Evolutionary conservation across 352 stramenopile species (phyloP).

Genomic region (Thalassiosira ordinaria): DNA sequence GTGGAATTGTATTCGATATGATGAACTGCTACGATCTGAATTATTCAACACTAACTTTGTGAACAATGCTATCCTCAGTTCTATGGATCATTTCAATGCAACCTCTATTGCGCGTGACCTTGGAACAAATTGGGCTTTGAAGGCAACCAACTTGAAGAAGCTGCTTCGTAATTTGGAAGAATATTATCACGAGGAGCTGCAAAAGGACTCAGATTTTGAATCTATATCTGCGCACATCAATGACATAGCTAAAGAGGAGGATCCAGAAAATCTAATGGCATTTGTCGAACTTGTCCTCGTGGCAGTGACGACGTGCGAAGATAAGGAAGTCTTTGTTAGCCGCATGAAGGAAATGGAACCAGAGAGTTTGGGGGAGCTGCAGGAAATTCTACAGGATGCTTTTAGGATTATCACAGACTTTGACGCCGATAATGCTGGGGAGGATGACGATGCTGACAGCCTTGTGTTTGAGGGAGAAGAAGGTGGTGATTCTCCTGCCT

Average conservation of each 20-base stretch:
- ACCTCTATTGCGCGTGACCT: conserved; percentile 80
- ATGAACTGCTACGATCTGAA: background rate
- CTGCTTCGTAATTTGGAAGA: conserved; percentile 79
- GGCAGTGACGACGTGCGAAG: conserved; percentile 71
- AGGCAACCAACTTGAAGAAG: conserved; percentile 80
- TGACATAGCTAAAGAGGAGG: conserved; percentile 58
- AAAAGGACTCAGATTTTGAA: conserved; percentile 73
- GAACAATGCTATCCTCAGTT: conserved; percentile 15
- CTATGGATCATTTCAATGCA: conserved; percentile 79
- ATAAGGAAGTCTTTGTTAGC: conserved; percentile 70
- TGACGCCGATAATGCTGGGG: conserved; percentile 51
- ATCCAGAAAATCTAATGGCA: conserved; percentile 59
- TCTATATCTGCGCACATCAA: conserved; percentile 56
- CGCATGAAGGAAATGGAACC: conserved; percentile 76
- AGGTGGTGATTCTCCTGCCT: conserved; percentile 25
- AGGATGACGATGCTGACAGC: conserved; percentile 68
- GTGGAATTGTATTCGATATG: conserved; percentile 35
- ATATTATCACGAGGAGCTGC: conserved; percentile 76
- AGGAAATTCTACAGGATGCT: conserved; percentile 73
- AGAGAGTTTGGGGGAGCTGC: conserved; percentile 71
- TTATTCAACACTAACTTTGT: conserved; percentile 10
- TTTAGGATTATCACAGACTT: conserved; percentile 62
- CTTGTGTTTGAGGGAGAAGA: conserved; percentile 67
- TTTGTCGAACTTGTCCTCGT: conserved; percentile 79
- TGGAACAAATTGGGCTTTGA: conserved; percentile 81